Base-by-base conservation (phyloP, 768 basidiomycete genomes). In the Tephrocybe sp. region DNA sequence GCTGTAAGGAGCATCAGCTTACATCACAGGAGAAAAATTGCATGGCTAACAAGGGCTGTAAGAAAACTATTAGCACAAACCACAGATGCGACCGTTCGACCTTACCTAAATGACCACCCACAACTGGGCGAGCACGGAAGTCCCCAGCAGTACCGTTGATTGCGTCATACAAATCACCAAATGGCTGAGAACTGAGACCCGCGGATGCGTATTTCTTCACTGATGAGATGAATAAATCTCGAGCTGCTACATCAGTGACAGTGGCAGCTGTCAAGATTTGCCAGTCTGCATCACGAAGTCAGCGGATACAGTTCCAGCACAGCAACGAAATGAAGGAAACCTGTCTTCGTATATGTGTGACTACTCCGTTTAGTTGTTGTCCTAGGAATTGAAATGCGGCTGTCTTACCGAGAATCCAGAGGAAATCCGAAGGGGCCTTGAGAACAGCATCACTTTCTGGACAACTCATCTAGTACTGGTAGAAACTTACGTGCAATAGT, bases 261-360 rank as follows among this genome's bases (percentile, higher is more conserved):
- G 78, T 76, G 5, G 70, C 77, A 15, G 80, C 76, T 0, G 78
- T 80, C 72, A 75, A 84, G 5, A 83, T 75, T 42, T 81, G 65
- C 83, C 82, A 84, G 53, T 83, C 83, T 75, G 52, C 16, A 26
- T 12, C 18, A 27, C 22, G 6, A 27, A 42, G 28, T 35, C 9
- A 32, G 11, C 42, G 5, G 18, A 34, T 21, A 15, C n/a, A 3
- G n/a, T 13, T 19, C 24, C 16, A 32, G 16, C 12, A 28, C 27
- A 4, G 6, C 2, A 13, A 44, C 1, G 18, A 1, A 6, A 38
- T 21, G 36, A 18, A 30, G 32, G 63, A n/a, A 41, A 74, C 76
- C 76, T 51, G 79, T 76, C 64, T 83, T 82, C 34, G 79, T 79
- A 55, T 82, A 82, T 9, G 77, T 77, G 54, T 80, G 76, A 31